Conservation (phyloP, 2,329 filamentous ascomycete genomes). For the Mycosphaerelloides madeirae region DNA sequence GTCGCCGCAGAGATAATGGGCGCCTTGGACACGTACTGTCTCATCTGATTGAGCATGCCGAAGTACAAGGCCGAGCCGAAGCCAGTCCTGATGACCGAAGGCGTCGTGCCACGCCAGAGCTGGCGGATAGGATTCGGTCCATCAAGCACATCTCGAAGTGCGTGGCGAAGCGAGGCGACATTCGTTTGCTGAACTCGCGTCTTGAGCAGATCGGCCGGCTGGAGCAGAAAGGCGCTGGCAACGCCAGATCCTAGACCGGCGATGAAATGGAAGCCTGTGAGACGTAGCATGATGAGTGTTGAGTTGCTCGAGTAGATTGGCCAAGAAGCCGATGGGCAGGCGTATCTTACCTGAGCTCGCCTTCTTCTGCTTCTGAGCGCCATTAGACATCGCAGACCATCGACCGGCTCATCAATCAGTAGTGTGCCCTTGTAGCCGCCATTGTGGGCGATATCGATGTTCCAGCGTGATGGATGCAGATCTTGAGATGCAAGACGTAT, state of each 20-base stretch:
- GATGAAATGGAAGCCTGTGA: conserved; percentile 72
- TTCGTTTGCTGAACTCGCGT: conserved; percentile 87
- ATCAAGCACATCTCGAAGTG: conserved; percentile 64
- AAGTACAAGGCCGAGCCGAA: conserved; percentile 94
- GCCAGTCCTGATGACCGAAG: conserved; percentile 88
- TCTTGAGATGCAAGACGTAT: too few relatives aligned
- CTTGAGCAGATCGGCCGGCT: conserved; percentile 94
- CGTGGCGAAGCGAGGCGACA: conserved; percentile 59
- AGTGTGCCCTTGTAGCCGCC: too few relatives aligned
- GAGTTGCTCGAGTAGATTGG: neutral
- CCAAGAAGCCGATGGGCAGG: neutral
- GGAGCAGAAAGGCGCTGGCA: conserved; percentile 81
- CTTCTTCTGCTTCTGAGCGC: conserved; percentile 43
- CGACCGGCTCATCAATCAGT: neutral
- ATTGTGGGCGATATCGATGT: too few relatives aligned
- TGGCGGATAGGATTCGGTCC: conserved; percentile 63
- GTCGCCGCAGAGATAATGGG: conserved; percentile 17
- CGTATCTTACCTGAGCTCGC: conserved; percentile 44
- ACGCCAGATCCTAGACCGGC: conserved; percentile 85
- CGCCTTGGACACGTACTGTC: conserved; percentile 39
- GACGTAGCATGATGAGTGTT: conserved; percentile 1
- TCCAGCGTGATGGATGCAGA: too few relatives aligned
- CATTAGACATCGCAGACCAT: conserved; percentile 48
- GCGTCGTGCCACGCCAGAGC: conserved; percentile 89
- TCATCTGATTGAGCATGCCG: conserved; percentile 65